phyloP scores from a whole-genome alignment of 805 yeast species.

The Candida pseudoglaebosa region DNA sequence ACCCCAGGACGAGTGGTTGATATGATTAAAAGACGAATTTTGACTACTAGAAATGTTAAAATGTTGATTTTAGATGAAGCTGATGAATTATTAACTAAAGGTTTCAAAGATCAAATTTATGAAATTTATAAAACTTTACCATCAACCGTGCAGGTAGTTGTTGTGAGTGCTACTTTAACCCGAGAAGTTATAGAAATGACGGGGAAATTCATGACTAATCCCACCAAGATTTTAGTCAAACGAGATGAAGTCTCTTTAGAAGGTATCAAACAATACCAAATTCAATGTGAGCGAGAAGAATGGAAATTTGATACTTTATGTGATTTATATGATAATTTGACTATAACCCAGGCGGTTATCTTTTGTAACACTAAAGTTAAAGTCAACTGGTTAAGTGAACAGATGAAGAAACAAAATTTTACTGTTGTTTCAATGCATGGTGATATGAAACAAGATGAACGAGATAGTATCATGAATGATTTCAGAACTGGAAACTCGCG shows the following conservation, averaged over 20 bases:
- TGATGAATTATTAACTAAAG: conserved; percentile 88
- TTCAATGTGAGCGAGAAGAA: conserved; percentile 87
- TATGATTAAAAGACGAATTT: conserved; percentile 78
- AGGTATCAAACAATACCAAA: conserved; percentile 89
- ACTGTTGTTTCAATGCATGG: conserved; percentile 97
- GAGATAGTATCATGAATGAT: conserved; percentile 93
- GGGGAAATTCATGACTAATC: conserved; percentile 86
- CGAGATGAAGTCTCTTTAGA: conserved; percentile 90
- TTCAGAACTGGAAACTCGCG: conserved; percentile 92
- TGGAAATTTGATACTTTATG: conserved; percentile 93
- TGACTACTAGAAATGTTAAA: conserved; percentile 72
- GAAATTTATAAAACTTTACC: conserved; percentile 86
- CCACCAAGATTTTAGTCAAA: conserved; percentile 90
- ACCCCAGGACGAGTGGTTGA: conserved; percentile 96
- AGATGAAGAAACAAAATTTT: conserved; percentile 76
- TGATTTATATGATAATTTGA: conserved; percentile 90
- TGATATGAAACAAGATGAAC: conserved; percentile 91
- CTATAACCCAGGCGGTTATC: conserved; percentile 96
- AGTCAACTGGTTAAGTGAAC: conserved; percentile 85
- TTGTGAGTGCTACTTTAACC: conserved; percentile 93
- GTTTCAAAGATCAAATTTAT: conserved; percentile 93
- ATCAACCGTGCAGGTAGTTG: conserved; percentile 82
- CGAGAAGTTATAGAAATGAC: conserved; percentile 89
- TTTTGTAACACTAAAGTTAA: conserved; percentile 96
- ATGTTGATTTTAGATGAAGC: conserved; percentile 95